Percentiles rank a stretch among this genome's conserved stretches.
Conservation (phyloP, 306 rosid genomes). For the Castanospermum australe region DNA sequence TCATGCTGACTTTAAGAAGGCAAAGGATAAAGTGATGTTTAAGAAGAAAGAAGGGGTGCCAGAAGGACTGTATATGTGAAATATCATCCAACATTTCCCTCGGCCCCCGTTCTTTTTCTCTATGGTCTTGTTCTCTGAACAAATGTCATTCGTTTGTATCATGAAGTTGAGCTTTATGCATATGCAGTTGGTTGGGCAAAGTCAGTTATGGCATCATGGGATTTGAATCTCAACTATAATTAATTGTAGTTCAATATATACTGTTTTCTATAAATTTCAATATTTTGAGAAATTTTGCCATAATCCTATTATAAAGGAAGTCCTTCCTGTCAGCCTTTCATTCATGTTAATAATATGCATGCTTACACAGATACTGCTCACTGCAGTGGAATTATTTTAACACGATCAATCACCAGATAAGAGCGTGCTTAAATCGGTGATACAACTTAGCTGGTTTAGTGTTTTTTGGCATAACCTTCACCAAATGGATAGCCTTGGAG, state of each 20-base stretch:
- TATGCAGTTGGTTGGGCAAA: not conserved
- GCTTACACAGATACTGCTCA: not conserved
- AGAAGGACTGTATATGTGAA: slow-evolving; percentile 95
- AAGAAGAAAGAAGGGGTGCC: slow-evolving; percentile 99
- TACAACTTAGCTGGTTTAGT: too few relatives aligned
- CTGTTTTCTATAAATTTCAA: not conserved
- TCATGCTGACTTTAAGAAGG: slow-evolving; percentile 88
- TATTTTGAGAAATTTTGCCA: not conserved
- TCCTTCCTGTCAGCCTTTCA: not conserved
- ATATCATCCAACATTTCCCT: not conserved
- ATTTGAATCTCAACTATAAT: slow-evolving; percentile 13
- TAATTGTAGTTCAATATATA: slow-evolving; percentile 10
- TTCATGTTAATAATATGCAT: not conserved
- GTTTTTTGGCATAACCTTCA: too few relatives aligned
- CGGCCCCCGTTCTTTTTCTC: not conserved
- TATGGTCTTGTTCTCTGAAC: slow-evolving; percentile 12
- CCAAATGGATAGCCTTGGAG: too few relatives aligned
- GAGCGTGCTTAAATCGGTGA: not conserved
- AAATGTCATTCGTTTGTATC: slow-evolving; percentile 1
- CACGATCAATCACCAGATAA: not conserved
- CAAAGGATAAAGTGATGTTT: slow-evolving; percentile 98
- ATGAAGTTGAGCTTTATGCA: slow-evolving; percentile 13
- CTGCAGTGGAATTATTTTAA: not conserved
- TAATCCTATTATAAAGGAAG: not conserved
- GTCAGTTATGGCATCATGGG: slow-evolving; percentile 10